Evolutionary conservation across 2,329 filamentous ascomycete species (phyloP).

Genomic region (Aspergillus fumigatiaffinis): DNA sequence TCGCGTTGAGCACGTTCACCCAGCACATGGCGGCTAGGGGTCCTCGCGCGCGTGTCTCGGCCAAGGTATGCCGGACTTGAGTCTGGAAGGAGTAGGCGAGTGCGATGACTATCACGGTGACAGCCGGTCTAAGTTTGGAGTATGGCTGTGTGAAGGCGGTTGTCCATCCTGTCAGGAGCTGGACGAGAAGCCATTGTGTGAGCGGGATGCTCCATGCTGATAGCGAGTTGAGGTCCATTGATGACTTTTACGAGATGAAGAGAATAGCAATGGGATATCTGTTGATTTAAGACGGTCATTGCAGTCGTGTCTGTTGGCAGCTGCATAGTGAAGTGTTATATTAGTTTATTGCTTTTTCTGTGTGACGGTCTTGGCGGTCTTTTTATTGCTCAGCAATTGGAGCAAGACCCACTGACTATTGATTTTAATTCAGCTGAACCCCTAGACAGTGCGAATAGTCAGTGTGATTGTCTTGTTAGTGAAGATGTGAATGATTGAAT

Average conservation of each 20-base stretch:
- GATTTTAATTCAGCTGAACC: neutral
- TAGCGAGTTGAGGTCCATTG: neutral
- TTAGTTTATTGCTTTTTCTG: too few relatives aligned
- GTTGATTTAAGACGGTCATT: neutral
- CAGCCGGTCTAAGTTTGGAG: conserved; percentile 3
- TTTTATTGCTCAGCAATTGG: neutral
- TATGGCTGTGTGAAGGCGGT: conserved; percentile 8
- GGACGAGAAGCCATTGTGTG: conserved; percentile 11
- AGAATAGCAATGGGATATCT: too few relatives aligned
- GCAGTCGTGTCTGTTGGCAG: neutral
- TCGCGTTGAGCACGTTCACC: conserved; percentile 19
- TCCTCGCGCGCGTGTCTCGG: conserved; percentile 6
- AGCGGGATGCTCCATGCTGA: conserved; percentile 8
- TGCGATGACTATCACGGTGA: conserved; percentile 4
- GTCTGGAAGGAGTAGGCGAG: conserved; percentile 11
- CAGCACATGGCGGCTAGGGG: conserved; percentile 18
- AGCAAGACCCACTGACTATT: neutral
- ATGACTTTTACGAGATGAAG: too few relatives aligned
- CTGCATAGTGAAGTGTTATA: neutral
- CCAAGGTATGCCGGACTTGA: conserved; percentile 1
- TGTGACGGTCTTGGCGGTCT: neutral
- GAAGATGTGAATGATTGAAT: neutral
- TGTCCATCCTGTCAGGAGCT: conserved; percentile 10
- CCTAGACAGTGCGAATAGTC: too few relatives aligned
- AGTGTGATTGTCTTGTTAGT: too few relatives aligned